These are phyloP conservation scores for Cucurbita argyrosperma DNA, from an alignment of 306 rosid genomes.

Conservation along the genomic window DNA sequence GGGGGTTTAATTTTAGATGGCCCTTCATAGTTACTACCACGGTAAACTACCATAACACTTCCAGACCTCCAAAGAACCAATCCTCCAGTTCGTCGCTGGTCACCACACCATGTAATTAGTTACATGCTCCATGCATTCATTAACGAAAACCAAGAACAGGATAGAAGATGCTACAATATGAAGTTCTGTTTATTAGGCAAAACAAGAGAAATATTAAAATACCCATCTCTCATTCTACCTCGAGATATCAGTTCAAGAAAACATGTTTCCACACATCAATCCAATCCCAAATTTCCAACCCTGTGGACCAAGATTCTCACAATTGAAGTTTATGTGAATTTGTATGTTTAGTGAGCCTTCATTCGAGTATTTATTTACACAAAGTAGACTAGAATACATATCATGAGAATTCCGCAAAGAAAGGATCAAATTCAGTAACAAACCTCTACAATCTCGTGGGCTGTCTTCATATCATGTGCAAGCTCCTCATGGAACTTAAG, in stretches of 20 bases:
- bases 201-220: not conserved
- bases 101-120: constrained; percentile 46
- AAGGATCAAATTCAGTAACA: not conserved
- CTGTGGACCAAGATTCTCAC: not conserved
- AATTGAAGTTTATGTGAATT: not conserved
- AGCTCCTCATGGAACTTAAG: constrained; percentile 86
- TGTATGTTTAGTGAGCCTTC: not conserved
- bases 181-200: not conserved
- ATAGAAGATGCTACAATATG: not conserved
- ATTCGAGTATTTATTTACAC: not conserved
- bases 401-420: not conserved
- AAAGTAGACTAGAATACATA: not conserved
- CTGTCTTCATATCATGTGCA: constrained; percentile 76
- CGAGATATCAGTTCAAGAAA: not conserved
- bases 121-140: not conserved
- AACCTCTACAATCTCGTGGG: constrained; percentile 79
- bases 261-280: not conserved
- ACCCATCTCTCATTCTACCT: not conserved
- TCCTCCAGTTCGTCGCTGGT: constrained; percentile 84
- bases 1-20: constrained; percentile 25
- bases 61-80: constrained; percentile 82
- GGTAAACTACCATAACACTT: constrained; percentile 83
- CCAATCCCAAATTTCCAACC: not conserved
- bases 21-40: constrained; percentile 62
- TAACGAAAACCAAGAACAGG: not conserved